Percentiles rank a stretch among this genome's conserved stretches.
phyloP scores from a whole-genome alignment of 202 grass and related monocot species.

The Elaeis oleifera region DNA sequence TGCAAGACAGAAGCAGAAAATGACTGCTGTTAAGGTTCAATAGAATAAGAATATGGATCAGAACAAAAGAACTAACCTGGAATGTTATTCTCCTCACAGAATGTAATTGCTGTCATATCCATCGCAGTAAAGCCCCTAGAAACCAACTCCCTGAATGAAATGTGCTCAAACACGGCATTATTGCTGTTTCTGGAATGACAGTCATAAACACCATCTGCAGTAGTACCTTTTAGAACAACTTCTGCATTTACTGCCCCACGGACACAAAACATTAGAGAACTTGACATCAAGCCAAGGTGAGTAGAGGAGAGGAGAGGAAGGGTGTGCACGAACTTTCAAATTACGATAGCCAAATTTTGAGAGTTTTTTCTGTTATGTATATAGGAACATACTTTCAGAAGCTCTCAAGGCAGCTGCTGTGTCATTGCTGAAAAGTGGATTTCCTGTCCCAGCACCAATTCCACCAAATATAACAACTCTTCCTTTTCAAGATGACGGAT shows the following conservation, averaged over 20 bases:
- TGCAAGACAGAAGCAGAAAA: slow-evolving; percentile 33
- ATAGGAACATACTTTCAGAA: slow-evolving; percentile 62
- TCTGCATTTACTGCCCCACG: slow-evolving; percentile 66
- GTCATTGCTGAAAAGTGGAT: slow-evolving; percentile 77
- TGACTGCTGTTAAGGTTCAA: background rate
- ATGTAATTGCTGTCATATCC: slow-evolving; percentile 85
- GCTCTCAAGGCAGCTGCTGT: slow-evolving; percentile 80
- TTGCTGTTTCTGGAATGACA: slow-evolving; percentile 50
- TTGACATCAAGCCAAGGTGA: background rate
- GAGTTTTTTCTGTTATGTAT: background rate
- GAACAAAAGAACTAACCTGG: slow-evolving; percentile 42
- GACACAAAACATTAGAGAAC: slow-evolving; percentile 32
- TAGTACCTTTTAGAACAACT: slow-evolving; percentile 77
- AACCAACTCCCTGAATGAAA: slow-evolving; percentile 80
- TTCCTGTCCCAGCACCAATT: slow-evolving; percentile 54
- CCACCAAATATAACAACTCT: slow-evolving; percentile 87
- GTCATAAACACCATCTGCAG: slow-evolving; percentile 51
- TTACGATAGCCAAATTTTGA: background rate
- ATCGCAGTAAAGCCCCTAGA: slow-evolving; percentile 68
- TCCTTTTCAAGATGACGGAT: slow-evolving; percentile 81
- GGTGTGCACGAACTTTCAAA: too few species aligned
- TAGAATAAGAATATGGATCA: background rate
- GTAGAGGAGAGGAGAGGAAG: too few species aligned
- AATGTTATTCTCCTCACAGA: slow-evolving; percentile 92
- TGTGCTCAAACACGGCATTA: slow-evolving; percentile 55